These are phyloP conservation scores for Lachancea cidri DNA, from an alignment of 805 yeast genomes.

Conservation along the genomic window DNA sequence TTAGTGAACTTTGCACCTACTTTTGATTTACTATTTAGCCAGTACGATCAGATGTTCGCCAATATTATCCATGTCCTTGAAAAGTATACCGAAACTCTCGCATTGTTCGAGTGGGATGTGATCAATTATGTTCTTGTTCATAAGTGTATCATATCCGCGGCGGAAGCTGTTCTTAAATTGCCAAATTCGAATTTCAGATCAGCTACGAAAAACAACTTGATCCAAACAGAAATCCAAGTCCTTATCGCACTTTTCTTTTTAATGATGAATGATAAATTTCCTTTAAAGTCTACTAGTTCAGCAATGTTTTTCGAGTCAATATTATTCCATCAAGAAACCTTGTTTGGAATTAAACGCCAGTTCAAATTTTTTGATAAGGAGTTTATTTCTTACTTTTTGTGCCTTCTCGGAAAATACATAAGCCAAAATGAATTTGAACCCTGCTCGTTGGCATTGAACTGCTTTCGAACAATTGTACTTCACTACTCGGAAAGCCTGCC, in stretches of 20 bases:
- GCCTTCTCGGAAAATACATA: slow-evolving; percentile 13
- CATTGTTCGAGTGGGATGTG: slow-evolving; percentile 3
- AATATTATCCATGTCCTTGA: slow-evolving; percentile 11
- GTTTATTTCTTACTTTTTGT: background rate
- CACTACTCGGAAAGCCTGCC: slow-evolving; percentile 29
- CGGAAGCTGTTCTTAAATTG: background rate
- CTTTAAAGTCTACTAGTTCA: slow-evolving; percentile 20
- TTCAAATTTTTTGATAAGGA: slow-evolving; percentile 31
- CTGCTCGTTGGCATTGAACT: slow-evolving; percentile 22
- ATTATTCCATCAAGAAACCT: slow-evolving; percentile 31
- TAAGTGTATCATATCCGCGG: background rate
- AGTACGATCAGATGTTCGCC: slow-evolving; percentile 13
- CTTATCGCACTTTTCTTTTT: slow-evolving; percentile 5
- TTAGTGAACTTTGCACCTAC: slow-evolving; percentile 8
- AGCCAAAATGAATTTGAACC: slow-evolving; percentile 15
- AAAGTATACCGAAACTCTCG: slow-evolving; percentile 1
- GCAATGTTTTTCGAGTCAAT: slow-evolving; percentile 29
- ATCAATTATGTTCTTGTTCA: slow-evolving; percentile 19
- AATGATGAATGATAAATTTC: slow-evolving; percentile 16
- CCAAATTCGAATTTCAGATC: background rate
- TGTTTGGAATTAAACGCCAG: slow-evolving; percentile 30
- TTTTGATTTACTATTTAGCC: slow-evolving; percentile 9
- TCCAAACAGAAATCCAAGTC: background rate
- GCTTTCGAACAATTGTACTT: slow-evolving; percentile 32
- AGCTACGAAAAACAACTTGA: background rate